Conservation (phyloP, 202 grass and related monocot species). For the Digitaria exilis region DNA sequence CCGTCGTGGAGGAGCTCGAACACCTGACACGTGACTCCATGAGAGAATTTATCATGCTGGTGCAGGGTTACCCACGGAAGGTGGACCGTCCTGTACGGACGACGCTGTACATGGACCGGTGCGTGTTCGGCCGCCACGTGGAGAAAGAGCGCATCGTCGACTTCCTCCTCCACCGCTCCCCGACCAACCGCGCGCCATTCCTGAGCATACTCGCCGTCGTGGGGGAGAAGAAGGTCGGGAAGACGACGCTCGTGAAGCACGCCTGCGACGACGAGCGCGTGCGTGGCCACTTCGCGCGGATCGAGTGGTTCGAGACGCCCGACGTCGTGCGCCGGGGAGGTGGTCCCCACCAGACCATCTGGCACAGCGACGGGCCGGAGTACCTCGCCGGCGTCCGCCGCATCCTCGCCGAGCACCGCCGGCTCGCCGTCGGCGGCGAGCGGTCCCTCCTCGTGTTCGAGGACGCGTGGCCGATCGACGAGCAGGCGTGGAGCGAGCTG, state of each 20-base stretch:
- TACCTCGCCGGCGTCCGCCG: constrained; percentile 40
- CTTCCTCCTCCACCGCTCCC: constrained; percentile 21
- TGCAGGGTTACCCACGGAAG: constrained; percentile 45
- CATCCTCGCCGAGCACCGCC: constrained; percentile 2
- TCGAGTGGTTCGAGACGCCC: constrained; percentile 35
- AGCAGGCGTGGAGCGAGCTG: constrained; percentile 30
- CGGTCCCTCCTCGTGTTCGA: constrained; percentile 45
- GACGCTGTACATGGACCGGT: constrained; percentile 49
- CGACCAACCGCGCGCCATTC: background rate
- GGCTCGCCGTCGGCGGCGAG: background rate
- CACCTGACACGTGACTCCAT: constrained; percentile 35
- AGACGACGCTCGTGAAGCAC: constrained; percentile 52
- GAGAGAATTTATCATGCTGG: constrained; percentile 46
- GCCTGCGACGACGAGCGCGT: constrained; percentile 50
- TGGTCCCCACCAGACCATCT: background rate
- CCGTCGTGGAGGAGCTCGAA: constrained; percentile 37
- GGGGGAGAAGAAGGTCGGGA: constrained; percentile 33
- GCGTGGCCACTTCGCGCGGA: constrained; percentile 38
- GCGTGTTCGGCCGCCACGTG: constrained; percentile 53
- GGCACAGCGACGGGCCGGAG: constrained; percentile 44
- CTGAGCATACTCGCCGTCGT: constrained; percentile 37
- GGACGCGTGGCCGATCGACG: constrained; percentile 53
- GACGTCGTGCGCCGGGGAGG: constrained; percentile 27
- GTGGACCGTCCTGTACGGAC: constrained; percentile 35
- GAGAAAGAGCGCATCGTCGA: constrained; percentile 49